Conservation (phyloP, 805 yeast species). For the Metschnikowia henanensis region DNA sequence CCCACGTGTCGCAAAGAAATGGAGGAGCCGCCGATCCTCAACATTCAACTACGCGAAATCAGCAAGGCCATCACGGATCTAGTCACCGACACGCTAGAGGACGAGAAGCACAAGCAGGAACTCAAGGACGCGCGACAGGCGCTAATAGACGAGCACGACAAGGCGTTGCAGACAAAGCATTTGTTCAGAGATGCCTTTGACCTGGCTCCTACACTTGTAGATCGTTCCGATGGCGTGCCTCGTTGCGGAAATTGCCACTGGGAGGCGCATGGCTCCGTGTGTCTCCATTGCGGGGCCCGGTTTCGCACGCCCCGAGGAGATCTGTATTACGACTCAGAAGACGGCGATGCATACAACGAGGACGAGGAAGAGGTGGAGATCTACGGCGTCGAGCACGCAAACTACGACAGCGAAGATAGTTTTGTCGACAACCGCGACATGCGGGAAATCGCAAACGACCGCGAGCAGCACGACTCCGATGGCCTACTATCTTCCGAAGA, state of each 20-base stretch:
- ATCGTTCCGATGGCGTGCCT: constrained; percentile 68
- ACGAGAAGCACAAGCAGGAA: constrained; percentile 23
- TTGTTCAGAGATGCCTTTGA: constrained; percentile 53
- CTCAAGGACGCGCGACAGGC: constrained; percentile 27
- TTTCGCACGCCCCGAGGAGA: constrained; percentile 38
- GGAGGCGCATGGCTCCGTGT: constrained; percentile 70
- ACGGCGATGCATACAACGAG: constrained; percentile 36
- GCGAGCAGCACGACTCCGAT: constrained; percentile 14
- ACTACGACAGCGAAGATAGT: constrained; percentile 21
- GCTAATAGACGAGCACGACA: constrained; percentile 34
- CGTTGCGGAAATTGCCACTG: constrained; percentile 77
- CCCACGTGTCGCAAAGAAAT: constrained; percentile 63
- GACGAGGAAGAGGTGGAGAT: constrained; percentile 30
- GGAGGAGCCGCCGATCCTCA: constrained; percentile 50
- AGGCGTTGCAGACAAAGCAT: constrained; percentile 35
- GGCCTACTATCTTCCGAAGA: constrained; percentile 17
- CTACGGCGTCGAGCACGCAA: constrained; percentile 14
- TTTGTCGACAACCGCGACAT: constrained; percentile 20
- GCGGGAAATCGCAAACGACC: constrained; percentile 24
- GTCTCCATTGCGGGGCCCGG: constrained; percentile 66
- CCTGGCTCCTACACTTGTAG: constrained; percentile 54
- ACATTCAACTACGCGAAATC: constrained; percentile 51
- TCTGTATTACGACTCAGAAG: constrained; percentile 37
- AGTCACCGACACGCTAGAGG: constrained; percentile 34
- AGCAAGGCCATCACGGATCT: constrained; percentile 37